Percentiles rank a stretch among this genome's conserved stretches.
Evolutionary conservation across 371 early-diverging fungal species (phyloP).

Genomic region (Mucor velutinosus): DNA sequence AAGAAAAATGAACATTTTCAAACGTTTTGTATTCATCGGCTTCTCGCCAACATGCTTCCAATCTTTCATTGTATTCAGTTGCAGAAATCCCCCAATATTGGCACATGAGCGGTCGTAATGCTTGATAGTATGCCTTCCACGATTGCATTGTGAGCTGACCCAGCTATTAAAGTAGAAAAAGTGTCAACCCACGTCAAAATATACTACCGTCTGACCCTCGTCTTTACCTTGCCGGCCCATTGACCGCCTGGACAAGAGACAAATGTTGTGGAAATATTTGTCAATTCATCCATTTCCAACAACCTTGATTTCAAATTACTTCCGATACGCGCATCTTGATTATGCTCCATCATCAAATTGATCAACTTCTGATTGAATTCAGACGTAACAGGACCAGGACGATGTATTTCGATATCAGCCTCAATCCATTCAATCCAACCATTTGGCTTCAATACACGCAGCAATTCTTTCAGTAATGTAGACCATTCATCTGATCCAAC

Average conservation of each 20-base stretch:
- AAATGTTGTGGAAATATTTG: constrained; percentile 30
- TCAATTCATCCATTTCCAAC: constrained; percentile 19
- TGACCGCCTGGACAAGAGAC: constrained; percentile 57
- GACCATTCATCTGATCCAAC: constrained; percentile 36
- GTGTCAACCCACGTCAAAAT: constrained; percentile 9
- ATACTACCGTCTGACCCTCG: too few species aligned
- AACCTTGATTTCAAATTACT: constrained; percentile 31
- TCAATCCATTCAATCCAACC: constrained; percentile 53
- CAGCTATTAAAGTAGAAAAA: constrained; percentile 20
- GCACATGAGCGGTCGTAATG: constrained; percentile 41
- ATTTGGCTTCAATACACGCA: constrained; percentile 47
- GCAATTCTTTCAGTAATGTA: constrained; percentile 29
- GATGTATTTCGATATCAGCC: constrained; percentile 39
- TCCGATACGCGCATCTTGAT: constrained; percentile 40
- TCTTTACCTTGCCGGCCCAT: constrained; percentile 57
- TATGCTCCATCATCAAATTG: constrained; percentile 25
- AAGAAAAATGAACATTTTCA: constrained; percentile 57
- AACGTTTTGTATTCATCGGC: constrained; percentile 52
- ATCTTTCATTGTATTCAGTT: constrained; percentile 32
- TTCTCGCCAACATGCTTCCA: constrained; percentile 42
- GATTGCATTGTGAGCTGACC: constrained; percentile 50
- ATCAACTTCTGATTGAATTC: constrained; percentile 35
- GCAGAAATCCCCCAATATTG: constrained; percentile 22
- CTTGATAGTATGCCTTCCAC: constrained; percentile 49
- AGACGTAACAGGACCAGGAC: constrained; percentile 41